Evolutionary conservation across 176 grass and related monocot species (phyloP).

Genomic region (Triticum turgidum): DNA sequence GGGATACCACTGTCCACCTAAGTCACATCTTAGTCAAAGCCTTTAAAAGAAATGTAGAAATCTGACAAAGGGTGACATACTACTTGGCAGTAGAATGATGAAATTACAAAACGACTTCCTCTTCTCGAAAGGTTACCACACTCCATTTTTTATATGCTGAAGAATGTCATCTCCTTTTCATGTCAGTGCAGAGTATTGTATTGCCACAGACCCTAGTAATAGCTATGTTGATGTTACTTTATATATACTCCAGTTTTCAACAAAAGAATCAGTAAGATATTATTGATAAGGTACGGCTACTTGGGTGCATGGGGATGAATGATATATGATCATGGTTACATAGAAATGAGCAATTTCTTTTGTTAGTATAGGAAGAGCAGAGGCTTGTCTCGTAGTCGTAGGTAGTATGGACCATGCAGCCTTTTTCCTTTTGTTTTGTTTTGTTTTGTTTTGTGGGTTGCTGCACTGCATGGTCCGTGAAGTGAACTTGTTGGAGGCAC

Average conservation of each 20-base stretch:
- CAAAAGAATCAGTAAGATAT: too few relatives aligned
- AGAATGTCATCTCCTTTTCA: neutral
- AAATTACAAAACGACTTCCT: neutral
- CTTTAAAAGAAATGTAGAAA: neutral
- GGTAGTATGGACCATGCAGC: neutral
- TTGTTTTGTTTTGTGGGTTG: neutral
- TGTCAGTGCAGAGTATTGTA: neutral
- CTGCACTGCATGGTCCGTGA: neutral
- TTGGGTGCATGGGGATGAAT: constrained; percentile 7
- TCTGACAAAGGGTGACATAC: neutral
- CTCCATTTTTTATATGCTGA: neutral
- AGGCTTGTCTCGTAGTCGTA: neutral
- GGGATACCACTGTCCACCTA: too few relatives aligned
- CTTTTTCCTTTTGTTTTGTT: neutral
- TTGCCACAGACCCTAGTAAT: neutral
- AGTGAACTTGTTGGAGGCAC: constrained; percentile 8
- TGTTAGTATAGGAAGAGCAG: neutral
- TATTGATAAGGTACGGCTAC: neutral
- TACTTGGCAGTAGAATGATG: neutral
- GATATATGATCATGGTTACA: neutral
- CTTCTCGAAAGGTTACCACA: neutral
- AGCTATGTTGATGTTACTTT: neutral
- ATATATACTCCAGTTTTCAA: too few relatives aligned
- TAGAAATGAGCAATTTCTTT: constrained; percentile 6
- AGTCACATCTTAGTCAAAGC: neutral